Conservation (phyloP, 2,329 filamentous ascomycete species). For the Fusarium humuli region DNA sequence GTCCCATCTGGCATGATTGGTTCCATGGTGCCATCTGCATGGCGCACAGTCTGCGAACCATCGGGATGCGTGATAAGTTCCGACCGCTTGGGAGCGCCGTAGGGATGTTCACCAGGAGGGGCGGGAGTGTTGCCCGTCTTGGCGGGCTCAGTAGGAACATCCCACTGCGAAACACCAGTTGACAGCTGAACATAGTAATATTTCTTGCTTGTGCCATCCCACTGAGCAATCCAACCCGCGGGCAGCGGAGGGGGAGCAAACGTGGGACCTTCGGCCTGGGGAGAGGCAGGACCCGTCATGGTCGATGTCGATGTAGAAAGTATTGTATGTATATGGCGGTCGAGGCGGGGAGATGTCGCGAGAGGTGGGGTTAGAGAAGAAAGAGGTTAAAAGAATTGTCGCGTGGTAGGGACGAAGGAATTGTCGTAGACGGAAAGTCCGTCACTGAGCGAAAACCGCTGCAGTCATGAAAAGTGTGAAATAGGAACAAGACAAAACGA, state of each 20-base stretch:
- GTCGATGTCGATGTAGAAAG: slow-evolving; percentile 23
- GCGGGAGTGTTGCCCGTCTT: slow-evolving; percentile 71
- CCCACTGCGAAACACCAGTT: slow-evolving; percentile 79
- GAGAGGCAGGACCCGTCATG: slow-evolving; percentile 70
- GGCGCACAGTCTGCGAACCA: slow-evolving; percentile 70
- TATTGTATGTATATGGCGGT: slow-evolving; percentile 28
- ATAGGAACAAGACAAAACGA: slow-evolving; percentile 27
- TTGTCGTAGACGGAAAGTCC: slow-evolving; percentile 41
- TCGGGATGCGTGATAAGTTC: slow-evolving; percentile 72
- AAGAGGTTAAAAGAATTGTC: slow-evolving; percentile 17
- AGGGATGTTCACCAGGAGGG: slow-evolving; percentile 69
- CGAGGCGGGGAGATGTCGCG: slow-evolving; percentile 29
- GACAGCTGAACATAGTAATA: slow-evolving; percentile 80
- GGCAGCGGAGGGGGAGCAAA: slow-evolving; percentile 71
- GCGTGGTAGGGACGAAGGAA: slow-evolving; percentile 18
- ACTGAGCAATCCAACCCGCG: slow-evolving; percentile 76
- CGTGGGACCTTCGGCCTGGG: slow-evolving; percentile 69
- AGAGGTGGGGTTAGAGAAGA: slow-evolving; percentile 18
- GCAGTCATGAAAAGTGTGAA: slow-evolving; percentile 42
- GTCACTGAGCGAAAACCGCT: slow-evolving; percentile 44
- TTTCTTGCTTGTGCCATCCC: slow-evolving; percentile 72
- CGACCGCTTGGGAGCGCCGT: slow-evolving; percentile 65
- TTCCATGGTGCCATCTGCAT: slow-evolving; percentile 71
- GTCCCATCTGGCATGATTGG: slow-evolving; percentile 66
- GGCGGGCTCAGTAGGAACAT: slow-evolving; percentile 74